Evolutionary conservation across 169 alveolate genomes (phyloP).

Genomic region (Eimeria acervulina): DNA sequence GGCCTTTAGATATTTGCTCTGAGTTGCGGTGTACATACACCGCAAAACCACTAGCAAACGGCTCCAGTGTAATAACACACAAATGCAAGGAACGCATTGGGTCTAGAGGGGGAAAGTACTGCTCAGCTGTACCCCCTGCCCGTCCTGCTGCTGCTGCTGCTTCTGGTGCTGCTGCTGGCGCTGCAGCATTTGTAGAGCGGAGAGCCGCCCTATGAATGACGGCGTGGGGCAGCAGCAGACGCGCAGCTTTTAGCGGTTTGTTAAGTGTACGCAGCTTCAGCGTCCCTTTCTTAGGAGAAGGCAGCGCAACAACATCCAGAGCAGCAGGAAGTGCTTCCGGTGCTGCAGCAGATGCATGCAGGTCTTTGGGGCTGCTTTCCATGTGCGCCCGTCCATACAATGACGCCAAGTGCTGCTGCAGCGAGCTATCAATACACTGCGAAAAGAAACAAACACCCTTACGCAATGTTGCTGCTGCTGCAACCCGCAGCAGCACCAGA

Average conservation of each 20-base stretch:
- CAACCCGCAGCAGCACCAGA: neutral
- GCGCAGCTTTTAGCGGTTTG: neutral
- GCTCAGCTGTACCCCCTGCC: neutral
- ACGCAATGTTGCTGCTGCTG: too few relatives aligned
- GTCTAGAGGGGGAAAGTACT: neutral
- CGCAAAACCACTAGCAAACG: slow-evolving; percentile 33
- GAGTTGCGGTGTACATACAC: slow-evolving; percentile 63
- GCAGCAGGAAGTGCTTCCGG: neutral
- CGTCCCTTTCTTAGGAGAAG: neutral
- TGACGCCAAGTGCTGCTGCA: slow-evolving; percentile 28
- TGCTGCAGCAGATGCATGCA: neutral
- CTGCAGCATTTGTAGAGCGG: neutral
- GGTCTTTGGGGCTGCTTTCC: neutral
- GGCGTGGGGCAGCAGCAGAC: slow-evolving; percentile 46
- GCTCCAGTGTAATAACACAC: slow-evolving; percentile 40
- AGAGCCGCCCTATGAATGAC: slow-evolving; percentile 4
- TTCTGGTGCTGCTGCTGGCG: slow-evolving; percentile 28
- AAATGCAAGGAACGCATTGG: slow-evolving; percentile 46
- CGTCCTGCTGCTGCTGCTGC: slow-evolving; percentile 32
- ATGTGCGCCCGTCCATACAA: neutral
- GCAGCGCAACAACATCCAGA: slow-evolving; percentile 23
- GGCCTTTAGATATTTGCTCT: neutral
- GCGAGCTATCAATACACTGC: slow-evolving; percentile 30
- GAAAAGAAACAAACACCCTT: neutral
- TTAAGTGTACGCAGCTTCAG: neutral